Conservation (phyloP, 2,329 filamentous ascomycete genomes). For the Penicillium thymicola region DNA sequence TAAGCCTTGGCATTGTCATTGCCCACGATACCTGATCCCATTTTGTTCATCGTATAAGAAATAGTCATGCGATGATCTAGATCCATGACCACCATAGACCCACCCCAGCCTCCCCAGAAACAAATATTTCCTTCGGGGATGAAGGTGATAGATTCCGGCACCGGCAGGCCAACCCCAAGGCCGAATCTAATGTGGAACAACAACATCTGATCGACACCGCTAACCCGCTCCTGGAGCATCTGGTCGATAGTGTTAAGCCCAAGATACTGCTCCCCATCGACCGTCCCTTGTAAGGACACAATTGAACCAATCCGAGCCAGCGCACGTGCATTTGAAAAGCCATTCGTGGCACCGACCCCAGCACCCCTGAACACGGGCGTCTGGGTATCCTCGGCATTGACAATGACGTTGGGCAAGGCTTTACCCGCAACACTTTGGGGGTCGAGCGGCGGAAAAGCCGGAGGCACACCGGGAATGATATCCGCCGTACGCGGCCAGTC, state of each 20-base stretch:
- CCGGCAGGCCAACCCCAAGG: slow-evolving; percentile 41
- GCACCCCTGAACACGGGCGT: slow-evolving; percentile 37
- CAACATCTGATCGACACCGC: slow-evolving; percentile 43
- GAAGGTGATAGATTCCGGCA: slow-evolving; percentile 25
- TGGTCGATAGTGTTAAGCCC: slow-evolving; percentile 43
- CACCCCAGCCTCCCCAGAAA: slow-evolving; percentile 49
- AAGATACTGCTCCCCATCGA: slow-evolving; percentile 39
- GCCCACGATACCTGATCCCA: slow-evolving; percentile 34
- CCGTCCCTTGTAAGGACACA: slow-evolving; percentile 33
- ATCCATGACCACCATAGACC: slow-evolving; percentile 46
- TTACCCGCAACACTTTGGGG: slow-evolving; percentile 30
- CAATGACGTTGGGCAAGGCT: slow-evolving; percentile 27
- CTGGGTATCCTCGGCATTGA: slow-evolving; percentile 20
- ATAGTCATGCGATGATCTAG: slow-evolving; percentile 43
- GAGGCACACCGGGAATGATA: slow-evolving; percentile 30
- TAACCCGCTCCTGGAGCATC: slow-evolving; percentile 46
- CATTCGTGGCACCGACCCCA: slow-evolving; percentile 46
- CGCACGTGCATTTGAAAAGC: slow-evolving; percentile 46
- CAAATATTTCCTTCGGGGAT: slow-evolving; percentile 34
- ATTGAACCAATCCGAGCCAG: slow-evolving; percentile 44
- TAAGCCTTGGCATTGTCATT: slow-evolving; percentile 30
- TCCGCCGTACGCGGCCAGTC: slow-evolving; percentile 44
- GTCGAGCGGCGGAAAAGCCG: slow-evolving; percentile 14
- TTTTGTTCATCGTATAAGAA: slow-evolving; percentile 48
- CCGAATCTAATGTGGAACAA: slow-evolving; percentile 39